phyloP scores from a whole-genome alignment of 2,329 filamentous ascomycete species.

The Cadophora sp. region DNA sequence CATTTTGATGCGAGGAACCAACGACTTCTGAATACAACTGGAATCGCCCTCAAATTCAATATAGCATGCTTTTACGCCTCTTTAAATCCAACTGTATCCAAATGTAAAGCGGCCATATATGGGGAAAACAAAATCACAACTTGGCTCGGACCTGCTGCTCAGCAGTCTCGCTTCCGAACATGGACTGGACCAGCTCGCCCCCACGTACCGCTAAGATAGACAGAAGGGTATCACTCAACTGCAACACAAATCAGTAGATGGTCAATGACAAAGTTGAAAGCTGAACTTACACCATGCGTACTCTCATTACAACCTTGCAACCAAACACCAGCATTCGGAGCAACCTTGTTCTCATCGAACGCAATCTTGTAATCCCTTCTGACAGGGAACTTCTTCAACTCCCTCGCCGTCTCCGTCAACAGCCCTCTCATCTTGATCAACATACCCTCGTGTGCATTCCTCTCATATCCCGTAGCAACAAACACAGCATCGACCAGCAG shows the following conservation, averaged over 20 bases:
- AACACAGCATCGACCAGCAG: conserved; percentile 80
- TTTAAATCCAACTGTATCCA: neutral
- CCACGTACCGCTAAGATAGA: conserved; percentile 79
- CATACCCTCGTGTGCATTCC: conserved; percentile 80
- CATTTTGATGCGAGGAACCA: neutral
- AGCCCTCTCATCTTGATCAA: conserved; percentile 70
- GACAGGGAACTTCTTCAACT: conserved; percentile 64
- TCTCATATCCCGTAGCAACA: conserved; percentile 84
- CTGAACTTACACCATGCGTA: conserved; percentile 81
- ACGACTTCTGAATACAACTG: neutral
- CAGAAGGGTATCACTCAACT: conserved; percentile 82
- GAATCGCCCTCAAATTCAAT: neutral
- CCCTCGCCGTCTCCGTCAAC: conserved; percentile 65
- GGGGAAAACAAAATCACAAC: conserved; percentile 7
- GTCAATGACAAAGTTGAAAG: neutral
- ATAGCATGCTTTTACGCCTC: conserved; percentile 7
- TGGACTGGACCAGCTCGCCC: conserved; percentile 77
- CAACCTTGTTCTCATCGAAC: conserved; percentile 72
- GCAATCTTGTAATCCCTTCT: conserved; percentile 79
- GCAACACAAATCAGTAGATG: conserved; percentile 9
- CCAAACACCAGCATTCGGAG: conserved; percentile 77
- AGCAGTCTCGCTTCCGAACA: conserved; percentile 60
- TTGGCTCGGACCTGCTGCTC: conserved; percentile 14
- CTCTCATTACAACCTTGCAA: conserved; percentile 93
- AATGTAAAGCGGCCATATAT: neutral